Evolutionary conservation across 768 basidiomycete species (phyloP).

Genomic region (Punctularia strigosozonata): DNA sequence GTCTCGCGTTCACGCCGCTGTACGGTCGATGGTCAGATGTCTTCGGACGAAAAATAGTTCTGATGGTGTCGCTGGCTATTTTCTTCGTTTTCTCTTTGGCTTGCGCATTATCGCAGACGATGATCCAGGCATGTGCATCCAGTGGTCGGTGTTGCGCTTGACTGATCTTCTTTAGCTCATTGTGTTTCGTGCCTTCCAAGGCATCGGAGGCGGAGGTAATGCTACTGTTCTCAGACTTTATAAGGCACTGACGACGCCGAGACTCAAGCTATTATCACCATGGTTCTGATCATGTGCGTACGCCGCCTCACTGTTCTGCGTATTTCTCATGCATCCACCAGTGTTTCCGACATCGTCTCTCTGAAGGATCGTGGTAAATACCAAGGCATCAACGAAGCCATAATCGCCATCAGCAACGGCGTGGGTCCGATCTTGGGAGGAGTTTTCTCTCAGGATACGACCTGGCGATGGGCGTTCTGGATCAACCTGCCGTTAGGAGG

Average conservation of each 20-base stretch:
- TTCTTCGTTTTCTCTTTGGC: constrained; percentile 10
- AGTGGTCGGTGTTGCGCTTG: not conserved
- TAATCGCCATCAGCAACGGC: constrained; percentile 9
- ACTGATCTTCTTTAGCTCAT: constrained; percentile 5
- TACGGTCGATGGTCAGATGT: constrained; percentile 13
- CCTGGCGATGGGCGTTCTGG: constrained; percentile 11
- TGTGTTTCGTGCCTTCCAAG: constrained; percentile 11
- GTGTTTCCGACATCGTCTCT: constrained; percentile 1
- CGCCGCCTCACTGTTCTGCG: not conserved
- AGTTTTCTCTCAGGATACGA: constrained; percentile 8
- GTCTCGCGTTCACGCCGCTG: constrained; percentile 4
- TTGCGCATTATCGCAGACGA: constrained; percentile 8
- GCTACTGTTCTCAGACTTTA: not conserved
- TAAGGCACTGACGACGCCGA: not conserved
- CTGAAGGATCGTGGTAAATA: not conserved
- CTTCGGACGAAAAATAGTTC: constrained; percentile 10
- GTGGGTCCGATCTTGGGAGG: constrained; percentile 10
- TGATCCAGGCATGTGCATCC: constrained; percentile 5
- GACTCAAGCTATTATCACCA: constrained; percentile 9
- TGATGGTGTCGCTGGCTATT: constrained; percentile 6
- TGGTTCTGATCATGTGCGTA: constrained; percentile 11
- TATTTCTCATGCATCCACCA: not conserved
- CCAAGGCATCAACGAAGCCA: constrained; percentile 3
- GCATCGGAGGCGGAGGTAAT: constrained; percentile 3
- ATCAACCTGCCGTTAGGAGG: not conserved